Evolutionary conservation across 495 filamentous ascomycete species (phyloP).

Genomic region (Astrothelium macrocarpum): DNA sequence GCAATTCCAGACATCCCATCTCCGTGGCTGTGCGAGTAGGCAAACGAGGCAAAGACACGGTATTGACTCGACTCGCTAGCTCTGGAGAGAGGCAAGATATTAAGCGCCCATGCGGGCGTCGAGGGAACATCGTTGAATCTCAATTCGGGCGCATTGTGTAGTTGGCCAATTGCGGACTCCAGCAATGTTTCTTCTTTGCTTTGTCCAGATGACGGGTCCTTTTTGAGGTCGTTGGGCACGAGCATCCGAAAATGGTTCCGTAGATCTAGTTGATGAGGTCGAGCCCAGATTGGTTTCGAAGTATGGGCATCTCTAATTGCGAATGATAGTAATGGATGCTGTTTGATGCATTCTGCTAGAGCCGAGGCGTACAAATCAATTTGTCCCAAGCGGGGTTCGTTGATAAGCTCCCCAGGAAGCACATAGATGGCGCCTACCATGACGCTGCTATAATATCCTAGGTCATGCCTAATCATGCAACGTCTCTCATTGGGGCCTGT

Average conservation of each 20-base stretch:
- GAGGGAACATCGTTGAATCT: not conserved
- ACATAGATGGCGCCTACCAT: not conserved
- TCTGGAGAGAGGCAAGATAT: not conserved
- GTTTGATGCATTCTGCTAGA: not conserved
- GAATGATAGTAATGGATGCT: not conserved
- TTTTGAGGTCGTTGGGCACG: not conserved
- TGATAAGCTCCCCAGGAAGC: not conserved
- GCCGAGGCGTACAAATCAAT: not conserved
- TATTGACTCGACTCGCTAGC: not conserved
- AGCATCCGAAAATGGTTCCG: not conserved
- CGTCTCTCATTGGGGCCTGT: not conserved
- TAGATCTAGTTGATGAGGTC: not conserved
- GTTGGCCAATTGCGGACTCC: not conserved
- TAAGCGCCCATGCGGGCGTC: not conserved
- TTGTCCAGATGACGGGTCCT: not conserved
- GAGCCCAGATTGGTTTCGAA: not conserved
- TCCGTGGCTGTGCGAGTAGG: slow-evolving; percentile 1
- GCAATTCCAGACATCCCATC: not conserved
- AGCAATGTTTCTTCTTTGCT: not conserved
- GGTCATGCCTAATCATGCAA: not conserved
- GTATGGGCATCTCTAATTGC: not conserved
- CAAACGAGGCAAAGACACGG: not conserved
- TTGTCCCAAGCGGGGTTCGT: not conserved
- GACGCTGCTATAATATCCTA: not conserved
- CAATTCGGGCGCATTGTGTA: not conserved